Conservation (phyloP, 805 yeast species). For the Candida germanica region DNA sequence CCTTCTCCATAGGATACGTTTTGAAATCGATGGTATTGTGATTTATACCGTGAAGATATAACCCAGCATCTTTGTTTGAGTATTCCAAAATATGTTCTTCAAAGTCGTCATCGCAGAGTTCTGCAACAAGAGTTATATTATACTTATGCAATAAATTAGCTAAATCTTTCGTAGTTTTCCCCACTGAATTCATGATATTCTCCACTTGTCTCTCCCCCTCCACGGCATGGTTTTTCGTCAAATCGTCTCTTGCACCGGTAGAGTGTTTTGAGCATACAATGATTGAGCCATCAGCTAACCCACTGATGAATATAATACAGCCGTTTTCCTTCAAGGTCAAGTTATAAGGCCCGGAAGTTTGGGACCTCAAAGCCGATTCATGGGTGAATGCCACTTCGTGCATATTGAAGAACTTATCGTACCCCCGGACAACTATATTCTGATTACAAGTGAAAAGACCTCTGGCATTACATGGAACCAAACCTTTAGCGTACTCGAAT, state of each 20-base stretch:
- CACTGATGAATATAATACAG: constrained; percentile 82
- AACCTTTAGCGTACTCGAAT: constrained; percentile 71
- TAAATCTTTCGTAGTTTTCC: constrained; percentile 45
- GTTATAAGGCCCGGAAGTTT: constrained; percentile 72
- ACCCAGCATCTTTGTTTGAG: constrained; percentile 62
- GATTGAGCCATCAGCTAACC: constrained; percentile 68
- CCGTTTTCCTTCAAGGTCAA: constrained; percentile 90
- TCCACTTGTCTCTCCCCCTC: constrained; percentile 63
- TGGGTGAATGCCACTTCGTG: constrained; percentile 59
- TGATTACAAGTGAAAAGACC: constrained; percentile 67
- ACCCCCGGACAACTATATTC: constrained; percentile 74
- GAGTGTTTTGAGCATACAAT: constrained; percentile 91
- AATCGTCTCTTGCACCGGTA: constrained; percentile 63
- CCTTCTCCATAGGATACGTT: constrained; percentile 63
- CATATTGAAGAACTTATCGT: constrained; percentile 89
- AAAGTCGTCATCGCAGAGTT: constrained; percentile 85
- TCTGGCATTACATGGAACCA: constrained; percentile 74
- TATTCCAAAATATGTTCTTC: constrained; percentile 93
- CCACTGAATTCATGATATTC: constrained; percentile 45
- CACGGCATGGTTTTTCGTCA: constrained; percentile 64
- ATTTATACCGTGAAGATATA: constrained; percentile 89
- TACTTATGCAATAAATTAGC: constrained; percentile 50
- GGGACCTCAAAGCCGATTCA: constrained; percentile 39
- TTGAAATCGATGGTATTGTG: constrained; percentile 57
- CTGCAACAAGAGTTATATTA: constrained; percentile 84